A percentile compares a stretch with the other conserved stretches of the same genome.
Conservation (phyloP, 176 grass and related monocot genomes). For the Themeda triandra region DNA sequence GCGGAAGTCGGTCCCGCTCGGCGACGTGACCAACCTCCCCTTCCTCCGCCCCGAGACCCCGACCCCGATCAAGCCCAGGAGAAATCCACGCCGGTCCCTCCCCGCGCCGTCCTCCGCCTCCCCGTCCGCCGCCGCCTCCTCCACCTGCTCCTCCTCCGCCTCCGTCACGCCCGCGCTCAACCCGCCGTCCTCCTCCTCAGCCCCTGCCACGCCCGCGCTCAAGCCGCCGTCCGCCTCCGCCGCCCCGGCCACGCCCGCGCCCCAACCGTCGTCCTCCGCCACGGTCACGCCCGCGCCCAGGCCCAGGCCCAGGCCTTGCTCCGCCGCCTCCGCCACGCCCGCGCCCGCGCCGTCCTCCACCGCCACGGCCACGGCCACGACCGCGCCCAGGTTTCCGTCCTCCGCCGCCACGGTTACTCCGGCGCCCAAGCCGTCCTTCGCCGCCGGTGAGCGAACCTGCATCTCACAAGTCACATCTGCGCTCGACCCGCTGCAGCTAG, state of each 20-base stretch:
- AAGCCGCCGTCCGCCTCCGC: neutral
- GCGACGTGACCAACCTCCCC: slow-evolving; percentile 52
- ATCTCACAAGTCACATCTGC: neutral
- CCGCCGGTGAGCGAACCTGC: slow-evolving; percentile 6
- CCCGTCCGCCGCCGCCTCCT: neutral
- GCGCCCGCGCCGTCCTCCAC: slow-evolving; percentile 6
- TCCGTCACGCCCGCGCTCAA: slow-evolving; percentile 13
- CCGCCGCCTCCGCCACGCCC: slow-evolving; percentile 10
- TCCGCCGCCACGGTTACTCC: slow-evolving; percentile 5
- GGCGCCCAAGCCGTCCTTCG: slow-evolving; percentile 8
- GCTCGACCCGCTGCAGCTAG: neutral
- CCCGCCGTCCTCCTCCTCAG: neutral
- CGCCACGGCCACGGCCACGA: neutral
- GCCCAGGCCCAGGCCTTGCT: neutral
- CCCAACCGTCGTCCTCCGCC: too few species aligned
- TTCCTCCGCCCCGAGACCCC: neutral
- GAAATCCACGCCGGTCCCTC: neutral
- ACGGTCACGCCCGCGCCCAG: neutral
- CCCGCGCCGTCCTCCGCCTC: neutral
- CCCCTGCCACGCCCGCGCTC: neutral
- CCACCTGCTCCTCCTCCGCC: neutral
- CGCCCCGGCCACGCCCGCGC: too few species aligned
- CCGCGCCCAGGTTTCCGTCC: neutral
- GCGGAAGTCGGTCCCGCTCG: slow-evolving; percentile 18
- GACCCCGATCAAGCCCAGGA: neutral